Evolutionary conservation across 495 filamentous ascomycete genomes (phyloP).

Genomic region (Talaromyces trachyspermus): DNA sequence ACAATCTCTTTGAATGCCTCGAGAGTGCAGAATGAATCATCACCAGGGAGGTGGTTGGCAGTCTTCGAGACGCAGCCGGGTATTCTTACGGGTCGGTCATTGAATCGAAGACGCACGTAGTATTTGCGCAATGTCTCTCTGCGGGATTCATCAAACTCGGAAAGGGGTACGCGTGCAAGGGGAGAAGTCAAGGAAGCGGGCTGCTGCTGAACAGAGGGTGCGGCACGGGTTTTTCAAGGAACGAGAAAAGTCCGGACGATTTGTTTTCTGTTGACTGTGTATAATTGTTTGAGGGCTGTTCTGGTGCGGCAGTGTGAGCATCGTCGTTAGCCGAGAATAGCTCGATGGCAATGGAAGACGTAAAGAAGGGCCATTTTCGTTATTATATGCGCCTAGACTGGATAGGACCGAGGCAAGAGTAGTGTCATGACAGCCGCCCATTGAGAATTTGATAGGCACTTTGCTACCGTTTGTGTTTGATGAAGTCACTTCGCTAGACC

Average conservation of each 20-base stretch:
- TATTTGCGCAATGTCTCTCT: slow-evolving; percentile 54
- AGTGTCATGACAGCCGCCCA: slow-evolving; percentile 92
- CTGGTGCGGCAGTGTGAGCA: slow-evolving; percentile 7
- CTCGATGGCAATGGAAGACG: slow-evolving; percentile 85
- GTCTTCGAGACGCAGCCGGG: slow-evolving; percentile 65
- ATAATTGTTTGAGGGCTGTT: slow-evolving; percentile 18
- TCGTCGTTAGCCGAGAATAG: slow-evolving; percentile 55
- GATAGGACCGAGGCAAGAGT: slow-evolving; percentile 75
- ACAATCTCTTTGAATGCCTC: slow-evolving; percentile 87
- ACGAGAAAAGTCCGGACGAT: slow-evolving; percentile 23
- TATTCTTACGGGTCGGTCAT: slow-evolving; percentile 71
- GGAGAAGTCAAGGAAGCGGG: slow-evolving; percentile 10
- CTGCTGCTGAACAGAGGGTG: background rate
- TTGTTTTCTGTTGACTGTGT: slow-evolving; percentile 20
- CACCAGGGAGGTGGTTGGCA: slow-evolving; percentile 81
- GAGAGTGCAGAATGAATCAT: slow-evolving; percentile 88
- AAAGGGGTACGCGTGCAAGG: slow-evolving; percentile 27
- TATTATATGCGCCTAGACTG: slow-evolving; percentile 70
- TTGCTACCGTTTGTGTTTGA: slow-evolving; percentile 35
- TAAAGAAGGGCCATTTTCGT: slow-evolving; percentile 82
- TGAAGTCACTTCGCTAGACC: slow-evolving; percentile 47
- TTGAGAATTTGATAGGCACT: slow-evolving; percentile 56
- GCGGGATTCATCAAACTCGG: slow-evolving; percentile 22
- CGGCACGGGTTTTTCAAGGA: slow-evolving; percentile 12
- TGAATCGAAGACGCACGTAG: slow-evolving; percentile 93